phyloP scores from a whole-genome alignment of 2,329 filamentous ascomycete species.

The Fusarium palustre region DNA sequence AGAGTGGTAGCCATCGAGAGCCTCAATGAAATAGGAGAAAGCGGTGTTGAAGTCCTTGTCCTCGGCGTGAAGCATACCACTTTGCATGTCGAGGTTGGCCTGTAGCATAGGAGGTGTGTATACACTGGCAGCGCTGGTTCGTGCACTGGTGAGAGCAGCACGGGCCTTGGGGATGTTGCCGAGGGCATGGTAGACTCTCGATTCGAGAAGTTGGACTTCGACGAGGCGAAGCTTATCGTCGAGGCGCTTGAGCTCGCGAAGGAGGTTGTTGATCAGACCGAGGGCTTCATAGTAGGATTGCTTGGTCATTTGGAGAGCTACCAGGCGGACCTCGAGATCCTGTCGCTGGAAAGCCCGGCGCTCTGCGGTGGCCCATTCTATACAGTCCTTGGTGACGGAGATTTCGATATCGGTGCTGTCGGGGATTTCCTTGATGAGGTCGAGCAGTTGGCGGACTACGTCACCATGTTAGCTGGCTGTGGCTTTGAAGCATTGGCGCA shows the following conservation, averaged over 20 bases:
- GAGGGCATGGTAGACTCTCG: slow-evolving; percentile 94
- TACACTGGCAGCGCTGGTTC: slow-evolving; percentile 94
- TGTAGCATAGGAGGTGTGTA: slow-evolving; percentile 96
- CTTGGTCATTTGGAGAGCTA: slow-evolving; percentile 95
- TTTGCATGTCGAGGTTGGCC: slow-evolving; percentile 98
- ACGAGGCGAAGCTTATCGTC: slow-evolving; percentile 99
- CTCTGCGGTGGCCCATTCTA: slow-evolving; percentile 98
- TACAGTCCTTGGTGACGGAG: slow-evolving; percentile 96
- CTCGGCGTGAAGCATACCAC: slow-evolving; percentile 97
- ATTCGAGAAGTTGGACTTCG: slow-evolving; percentile 97
- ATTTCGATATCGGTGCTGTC: slow-evolving; percentile 96
- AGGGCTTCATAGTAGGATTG: slow-evolving; percentile 97
- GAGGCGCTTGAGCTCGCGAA: slow-evolving; percentile 96
- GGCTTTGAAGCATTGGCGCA: slow-evolving; percentile 8
- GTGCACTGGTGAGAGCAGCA: slow-evolving; percentile 91
- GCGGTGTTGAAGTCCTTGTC: slow-evolving; percentile 99
- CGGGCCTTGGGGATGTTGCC: slow-evolving; percentile 97
- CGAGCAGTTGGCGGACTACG: slow-evolving; percentile 92
- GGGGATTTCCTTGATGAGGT: slow-evolving; percentile 93
- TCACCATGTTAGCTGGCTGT: slow-evolving; percentile 33
- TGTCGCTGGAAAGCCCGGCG: slow-evolving; percentile 96
- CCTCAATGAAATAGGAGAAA: slow-evolving; percentile 99
- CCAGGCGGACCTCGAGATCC: slow-evolving; percentile 96
- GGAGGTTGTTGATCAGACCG: slow-evolving; percentile 93
- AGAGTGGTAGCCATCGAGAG: slow-evolving; percentile 94